Percentiles rank a stretch among this genome's conserved stretches.
Evolutionary conservation across 164 flowering plant species (phyloP).

Genomic region (Litsea cubeba): DNA sequence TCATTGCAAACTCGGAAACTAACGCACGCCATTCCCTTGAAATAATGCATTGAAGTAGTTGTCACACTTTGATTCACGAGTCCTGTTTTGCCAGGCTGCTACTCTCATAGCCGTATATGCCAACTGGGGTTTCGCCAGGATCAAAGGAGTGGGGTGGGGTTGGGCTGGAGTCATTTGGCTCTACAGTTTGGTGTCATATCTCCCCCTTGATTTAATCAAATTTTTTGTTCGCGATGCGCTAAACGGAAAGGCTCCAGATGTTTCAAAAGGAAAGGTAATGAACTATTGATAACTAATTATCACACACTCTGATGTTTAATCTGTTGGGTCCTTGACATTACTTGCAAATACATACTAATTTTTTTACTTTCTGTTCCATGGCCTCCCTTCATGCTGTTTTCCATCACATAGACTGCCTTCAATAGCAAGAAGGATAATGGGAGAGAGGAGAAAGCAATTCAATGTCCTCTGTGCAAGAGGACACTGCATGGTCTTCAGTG

Average conservation of each 20-base stretch:
- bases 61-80: too few species aligned
- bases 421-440: constrained; percentile 93
- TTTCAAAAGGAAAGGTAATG: constrained; percentile 77
- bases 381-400: not conserved
- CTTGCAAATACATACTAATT: not conserved
- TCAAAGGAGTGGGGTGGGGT: constrained; percentile 86
- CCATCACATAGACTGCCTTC: constrained; percentile 73
- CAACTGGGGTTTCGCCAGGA: constrained; percentile 83
- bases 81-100: too few species aligned
- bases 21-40: too few species aligned
- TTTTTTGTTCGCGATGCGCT: constrained; percentile 69
- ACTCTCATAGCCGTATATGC: constrained; percentile 82
- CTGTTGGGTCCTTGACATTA: not conserved
- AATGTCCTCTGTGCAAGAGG: constrained; percentile 94
- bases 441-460: constrained; percentile 90
- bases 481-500: constrained; percentile 85
- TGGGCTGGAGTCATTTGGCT: constrained; percentile 99
- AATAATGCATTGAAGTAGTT: too few species aligned
- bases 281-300: too few species aligned
- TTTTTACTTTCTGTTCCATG: not conserved
- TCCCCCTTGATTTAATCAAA: constrained; percentile 80
- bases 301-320: not conserved
- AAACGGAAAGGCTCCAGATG: constrained; percentile 86
- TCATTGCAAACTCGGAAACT: too few species aligned
- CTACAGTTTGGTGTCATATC: constrained; percentile 69